Evolutionary conservation across 148 eudicot species (phyloP).

Genomic region (Agrostemma githago): DNA sequence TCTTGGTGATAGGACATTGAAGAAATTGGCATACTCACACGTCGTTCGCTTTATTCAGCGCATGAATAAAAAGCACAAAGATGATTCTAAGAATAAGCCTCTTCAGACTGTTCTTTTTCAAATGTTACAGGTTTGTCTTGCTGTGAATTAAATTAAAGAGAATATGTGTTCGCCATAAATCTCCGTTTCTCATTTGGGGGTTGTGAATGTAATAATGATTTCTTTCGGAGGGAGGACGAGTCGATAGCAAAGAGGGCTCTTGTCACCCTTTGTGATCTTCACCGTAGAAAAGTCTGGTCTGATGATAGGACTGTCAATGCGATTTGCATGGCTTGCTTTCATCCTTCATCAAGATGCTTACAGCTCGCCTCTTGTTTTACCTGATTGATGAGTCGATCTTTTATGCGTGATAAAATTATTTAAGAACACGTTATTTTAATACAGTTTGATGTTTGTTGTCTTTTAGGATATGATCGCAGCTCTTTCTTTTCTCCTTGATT

Average conservation of each 20-base stretch:
- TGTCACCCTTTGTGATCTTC: conserved; percentile 72
- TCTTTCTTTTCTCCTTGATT: conserved; percentile 86
- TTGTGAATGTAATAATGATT: conserved; percentile 5
- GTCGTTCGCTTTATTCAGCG: conserved; percentile 76
- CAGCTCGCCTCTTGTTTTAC: conserved; percentile 16
- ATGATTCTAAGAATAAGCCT: conserved; percentile 71
- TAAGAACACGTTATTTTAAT: background rate
- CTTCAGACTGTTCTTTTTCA: conserved; percentile 70
- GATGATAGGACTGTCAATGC: conserved; percentile 89
- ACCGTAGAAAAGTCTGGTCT: conserved; percentile 90
- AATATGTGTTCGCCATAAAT: background rate
- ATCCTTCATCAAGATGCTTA: conserved; percentile 64
- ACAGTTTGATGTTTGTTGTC: background rate
- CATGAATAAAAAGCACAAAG: conserved; percentile 94
- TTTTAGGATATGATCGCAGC: conserved; percentile 88
- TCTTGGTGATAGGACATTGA: conserved; percentile 63
- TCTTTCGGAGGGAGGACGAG: conserved; percentile 73
- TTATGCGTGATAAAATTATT: background rate
- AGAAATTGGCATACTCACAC: conserved; percentile 72
- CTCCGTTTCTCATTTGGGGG: background rate
- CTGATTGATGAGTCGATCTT: conserved; percentile 4
- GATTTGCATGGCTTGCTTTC: conserved; percentile 84
- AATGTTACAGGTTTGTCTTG: conserved; percentile 61
- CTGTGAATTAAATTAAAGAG: background rate
- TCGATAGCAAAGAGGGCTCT: conserved; percentile 77